Base-by-base conservation (phyloP, 495 filamentous ascomycete genomes). In the Letharia columbiana region DNA sequence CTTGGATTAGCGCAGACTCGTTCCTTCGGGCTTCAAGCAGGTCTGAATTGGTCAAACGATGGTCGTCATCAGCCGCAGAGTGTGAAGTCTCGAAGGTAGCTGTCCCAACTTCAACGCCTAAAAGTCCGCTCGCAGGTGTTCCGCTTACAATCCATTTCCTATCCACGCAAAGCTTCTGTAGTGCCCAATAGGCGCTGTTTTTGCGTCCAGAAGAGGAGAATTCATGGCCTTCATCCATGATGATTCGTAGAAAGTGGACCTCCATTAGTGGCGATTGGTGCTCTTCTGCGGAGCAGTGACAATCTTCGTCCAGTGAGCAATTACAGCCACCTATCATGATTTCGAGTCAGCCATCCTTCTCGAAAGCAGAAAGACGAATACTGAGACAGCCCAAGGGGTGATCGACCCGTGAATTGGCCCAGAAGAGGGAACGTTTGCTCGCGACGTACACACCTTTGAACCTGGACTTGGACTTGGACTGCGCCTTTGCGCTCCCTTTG, bases 201-300 rank as follows among this genome's bases (percentile, higher is more conserved):
- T 81, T 84, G 45, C 77, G 77, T 18, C 82, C 83, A 23, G 77
- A 74, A 8, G 82, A 78, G 0, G 88, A 88, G 50, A 96, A 85
- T 52, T 83, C 87, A 72, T 97, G 91, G 1, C 93, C 93, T 81
- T 98, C 93, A 64, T 98, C 93, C 42, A 95, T 86, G 45, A 98
- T 91, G 54, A 93, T 83, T 17, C 93, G 84, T 66, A 96, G 84
- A 80, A 91, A 96, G 68, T 89, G 91, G 15, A 97, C 75, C 23
- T 83, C 72, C 50, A 84, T 85, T 9, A 96, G 75, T 0, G 88
- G 84, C 5, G 87, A 88, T 5, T 80, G 74, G 69, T 84, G 83
- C n/a, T 64, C 69, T 65, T 62, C 71, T 62, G 40, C 67, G 65
- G 61, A 80, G 69, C 72, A 68, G 17, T 77, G 73, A 33, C 72